Base-by-base conservation (phyloP, 441 rosid species). In the Aquilaria agallochum region DNA sequence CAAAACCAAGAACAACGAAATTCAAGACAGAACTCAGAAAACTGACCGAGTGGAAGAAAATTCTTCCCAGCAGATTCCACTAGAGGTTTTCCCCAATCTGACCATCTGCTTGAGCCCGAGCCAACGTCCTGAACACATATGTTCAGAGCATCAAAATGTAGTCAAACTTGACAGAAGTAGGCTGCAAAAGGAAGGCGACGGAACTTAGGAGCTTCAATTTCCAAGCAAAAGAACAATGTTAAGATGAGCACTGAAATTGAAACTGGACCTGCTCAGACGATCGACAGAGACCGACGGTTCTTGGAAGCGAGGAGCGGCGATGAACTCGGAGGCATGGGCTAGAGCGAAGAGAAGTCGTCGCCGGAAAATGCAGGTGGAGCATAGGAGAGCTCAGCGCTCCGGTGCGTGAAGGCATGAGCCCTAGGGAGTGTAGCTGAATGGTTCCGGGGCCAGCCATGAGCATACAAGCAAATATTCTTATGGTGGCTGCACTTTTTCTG, bases 21-120 rank as follows among this genome's bases (percentile, higher is more conserved):
- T 55, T 20, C 20, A 4, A 13, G 34, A 31, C n/a, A 53, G 20
- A 49, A 61, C 12, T 13, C 14, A 14, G 36, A 9, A 34, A 14
- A 6, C 34, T 68, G 73, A 92, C 97, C 95, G 49, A 93, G 62
- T 1, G 98, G 97, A 71, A 93, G 90, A 70, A 92, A 93, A 77
- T 93, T 93, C 61, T 75, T 50, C 4, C 78, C 73, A 10, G 77
- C 85, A 64, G 88, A 75, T 56, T 49, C 78, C 51, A 74, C 53
- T 11, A 90, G 14, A n/a, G 87, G 72, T 36, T 89, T 84, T 1
- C 78, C 74, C 80, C 78, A 86, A 58, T 50, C 63, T 4, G 60
- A 71, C 32, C 50, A 72, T 15, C 69, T 65, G 5, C 61, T 42
- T 15, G 76, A 67, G 58, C 65, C 55, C 6, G 81, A 62, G 67